Evolutionary conservation across 2,329 filamentous ascomycete genomes (phyloP), one percentile per base, ranked within the genome.

Genomic region (Torrubiella hemipterigena): DNA sequence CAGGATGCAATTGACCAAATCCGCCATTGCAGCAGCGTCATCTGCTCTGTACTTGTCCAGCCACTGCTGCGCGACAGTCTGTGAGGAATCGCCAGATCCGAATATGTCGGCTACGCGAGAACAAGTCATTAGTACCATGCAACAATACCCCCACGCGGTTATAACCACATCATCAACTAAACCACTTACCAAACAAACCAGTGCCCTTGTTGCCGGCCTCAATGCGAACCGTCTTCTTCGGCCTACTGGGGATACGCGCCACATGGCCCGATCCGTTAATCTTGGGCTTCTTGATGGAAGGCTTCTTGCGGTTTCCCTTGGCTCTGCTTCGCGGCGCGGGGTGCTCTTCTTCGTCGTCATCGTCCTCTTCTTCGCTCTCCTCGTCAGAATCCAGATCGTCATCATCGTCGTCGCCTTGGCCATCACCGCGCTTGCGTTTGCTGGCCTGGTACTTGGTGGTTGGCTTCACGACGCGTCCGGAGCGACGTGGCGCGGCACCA

Each of bases 1-100:
- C 22, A 81, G 55, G 21, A 80, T 67, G 41, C 75, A 77, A 53
- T 80, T 81, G 43, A 81, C 67, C 33, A 81, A 56, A 29, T 79
- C 73, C 12, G 67, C 65, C 39, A 79, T 57, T 9, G 73, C 72
- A 17, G 53, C 58, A 12, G 65, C 59, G 37, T 66, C 61, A 43
- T 77, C 63, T 6, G 55, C 55, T 39, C 63, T 61, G 45, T 77
- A 80, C 36, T 63, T 64, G 35, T 63, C 58, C 36, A 75, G 61
- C 73, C 75, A 81, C 33, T 69, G 62, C 31, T 66, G 63, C 15
- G 73, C 72, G 32, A 78, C 67, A 35, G 69, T 62, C 33, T 73
- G 63, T 13, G 67, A 58, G 30, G 61, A 54, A 34, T 73, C 60
- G 21, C 72, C 72, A 12, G 70, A 75, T 24, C 63, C 66, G 43